These are phyloP conservation scores for Durio zibethinus DNA, from an alignment of 345 rosid species.

Conservation along the genomic window DNA sequence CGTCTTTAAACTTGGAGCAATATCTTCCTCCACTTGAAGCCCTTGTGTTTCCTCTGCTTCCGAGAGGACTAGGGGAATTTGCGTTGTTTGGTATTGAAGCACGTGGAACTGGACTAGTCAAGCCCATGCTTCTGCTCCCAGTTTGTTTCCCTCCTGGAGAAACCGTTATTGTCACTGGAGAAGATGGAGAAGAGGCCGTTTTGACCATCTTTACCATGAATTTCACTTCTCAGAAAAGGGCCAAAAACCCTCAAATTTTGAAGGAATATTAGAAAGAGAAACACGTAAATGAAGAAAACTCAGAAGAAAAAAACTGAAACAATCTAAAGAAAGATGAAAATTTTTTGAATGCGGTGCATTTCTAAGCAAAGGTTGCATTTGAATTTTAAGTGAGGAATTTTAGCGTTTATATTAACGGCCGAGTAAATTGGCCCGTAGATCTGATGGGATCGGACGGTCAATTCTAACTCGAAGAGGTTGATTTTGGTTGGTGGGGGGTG, in stretches of 20 bases:
- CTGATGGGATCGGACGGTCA: constrained; percentile 35
- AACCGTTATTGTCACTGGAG: constrained; percentile 73
- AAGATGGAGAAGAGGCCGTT: constrained; percentile 47
- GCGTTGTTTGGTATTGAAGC: constrained; percentile 53
- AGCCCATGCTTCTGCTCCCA: constrained; percentile 63
- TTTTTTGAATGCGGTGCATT: too few relatives aligned
- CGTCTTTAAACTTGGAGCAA: constrained; percentile 50
- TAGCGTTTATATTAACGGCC: constrained; percentile 45
- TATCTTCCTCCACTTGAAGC: constrained; percentile 49
- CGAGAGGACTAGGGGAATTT: constrained; percentile 47
- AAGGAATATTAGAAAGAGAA: constrained; percentile 3
- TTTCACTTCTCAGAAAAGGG: neutral
- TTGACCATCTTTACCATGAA: constrained; percentile 36
- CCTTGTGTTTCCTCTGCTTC: constrained; percentile 38
- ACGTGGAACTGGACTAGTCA: constrained; percentile 68
- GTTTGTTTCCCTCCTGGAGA: constrained; percentile 61
- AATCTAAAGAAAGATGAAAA: constrained; percentile 1
- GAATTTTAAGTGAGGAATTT: constrained; percentile 17
- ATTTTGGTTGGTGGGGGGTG: too few relatives aligned
- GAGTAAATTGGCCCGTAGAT: constrained; percentile 34
- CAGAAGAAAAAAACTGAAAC: neutral
- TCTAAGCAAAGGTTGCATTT: constrained; percentile 14
- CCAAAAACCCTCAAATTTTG: neutral
- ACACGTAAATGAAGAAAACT: neutral
- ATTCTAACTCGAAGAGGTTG: constrained; percentile 42